These are phyloP conservation scores for Leucaena leucocephala DNA, from an alignment of 306 rosid species.

Conservation along the genomic window DNA sequence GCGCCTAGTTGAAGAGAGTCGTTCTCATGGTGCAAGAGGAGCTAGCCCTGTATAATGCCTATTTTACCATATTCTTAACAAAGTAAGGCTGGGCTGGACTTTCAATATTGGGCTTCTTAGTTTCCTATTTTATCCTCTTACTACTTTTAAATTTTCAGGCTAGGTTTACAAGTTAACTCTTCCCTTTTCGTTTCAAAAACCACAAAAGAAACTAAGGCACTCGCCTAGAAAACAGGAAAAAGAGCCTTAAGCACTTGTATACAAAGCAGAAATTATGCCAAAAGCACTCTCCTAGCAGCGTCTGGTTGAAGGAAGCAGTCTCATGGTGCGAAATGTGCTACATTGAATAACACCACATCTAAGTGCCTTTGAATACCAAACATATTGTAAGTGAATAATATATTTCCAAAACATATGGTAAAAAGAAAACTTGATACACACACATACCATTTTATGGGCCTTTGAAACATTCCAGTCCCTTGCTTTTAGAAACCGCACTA, in stretches of 20 bases:
- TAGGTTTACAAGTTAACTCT: not conserved
- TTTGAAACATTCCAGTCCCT: conserved; percentile 80
- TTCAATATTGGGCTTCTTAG: not conserved
- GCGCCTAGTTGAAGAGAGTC: not conserved
- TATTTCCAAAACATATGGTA: conserved; percentile 28
- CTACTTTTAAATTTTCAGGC: not conserved
- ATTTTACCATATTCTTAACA: not conserved
- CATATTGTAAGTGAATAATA: not conserved
- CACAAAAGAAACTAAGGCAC: not conserved
- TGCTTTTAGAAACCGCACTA: conserved; percentile 86
- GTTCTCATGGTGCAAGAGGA: not conserved
- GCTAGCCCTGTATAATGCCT: not conserved
- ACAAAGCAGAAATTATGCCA: not conserved
- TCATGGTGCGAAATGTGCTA: not conserved
- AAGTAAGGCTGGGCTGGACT: not conserved
- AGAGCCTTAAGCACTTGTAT: not conserved
- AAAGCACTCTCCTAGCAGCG: not conserved
- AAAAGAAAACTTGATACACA: conserved; percentile 8
- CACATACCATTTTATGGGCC: conserved; percentile 80
- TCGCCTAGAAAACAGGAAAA: not conserved
- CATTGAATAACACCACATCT: not conserved
- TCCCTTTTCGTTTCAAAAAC: not conserved
- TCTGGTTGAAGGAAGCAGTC: not conserved
- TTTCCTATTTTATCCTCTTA: not conserved
- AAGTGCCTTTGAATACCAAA: not conserved